A percentile compares a stretch with the other conserved stretches of the same genome.
phyloP scores from a whole-genome alignment of 768 basidiomycete species.

The Tubosaeta sp. region DNA sequence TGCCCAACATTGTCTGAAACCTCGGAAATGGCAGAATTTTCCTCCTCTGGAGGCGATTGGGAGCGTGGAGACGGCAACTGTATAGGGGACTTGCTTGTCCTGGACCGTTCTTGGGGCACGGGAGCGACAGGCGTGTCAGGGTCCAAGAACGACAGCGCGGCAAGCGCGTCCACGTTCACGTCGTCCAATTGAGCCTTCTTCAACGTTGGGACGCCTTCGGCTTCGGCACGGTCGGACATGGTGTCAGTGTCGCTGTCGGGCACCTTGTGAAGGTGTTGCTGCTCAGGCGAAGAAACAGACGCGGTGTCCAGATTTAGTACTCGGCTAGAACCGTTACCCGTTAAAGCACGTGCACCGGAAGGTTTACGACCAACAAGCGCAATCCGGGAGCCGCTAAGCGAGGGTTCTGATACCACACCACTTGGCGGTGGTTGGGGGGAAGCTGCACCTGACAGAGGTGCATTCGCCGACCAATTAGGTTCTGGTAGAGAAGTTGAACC shows the following conservation, averaged over 20 bases:
- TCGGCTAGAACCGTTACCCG: slow-evolving; percentile 31
- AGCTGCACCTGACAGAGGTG: slow-evolving; percentile 21
- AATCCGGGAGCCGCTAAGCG: slow-evolving; percentile 36
- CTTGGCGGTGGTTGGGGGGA: slow-evolving; percentile 18
- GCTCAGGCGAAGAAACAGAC: slow-evolving; percentile 38
- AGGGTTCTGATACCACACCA: slow-evolving; percentile 29
- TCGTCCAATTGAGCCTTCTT: slow-evolving; percentile 38
- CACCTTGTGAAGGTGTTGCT: slow-evolving; percentile 21
- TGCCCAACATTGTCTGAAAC: slow-evolving; percentile 33
- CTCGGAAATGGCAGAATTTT: slow-evolving; percentile 19
- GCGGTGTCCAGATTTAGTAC: slow-evolving; percentile 32
- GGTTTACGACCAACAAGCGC: slow-evolving; percentile 62
- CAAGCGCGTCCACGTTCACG: slow-evolving; percentile 65
- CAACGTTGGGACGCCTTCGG: not conserved
- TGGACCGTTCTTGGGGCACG: slow-evolving; percentile 14
- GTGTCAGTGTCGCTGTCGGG: slow-evolving; percentile 31
- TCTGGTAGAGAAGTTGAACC: slow-evolving; percentile 30
- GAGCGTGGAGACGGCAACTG: slow-evolving; percentile 25
- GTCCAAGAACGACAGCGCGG: slow-evolving; percentile 73
- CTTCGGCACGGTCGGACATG: slow-evolving; percentile 26
- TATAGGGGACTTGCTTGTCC: slow-evolving; percentile 3
- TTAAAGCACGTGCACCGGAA: slow-evolving; percentile 76
- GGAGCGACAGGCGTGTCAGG: slow-evolving; percentile 26
- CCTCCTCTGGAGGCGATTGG: slow-evolving; percentile 30
- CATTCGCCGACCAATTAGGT: slow-evolving; percentile 16